phyloP scores from a whole-genome alignment of 345 rosid genomes.

The Ceriops decandra region DNA sequence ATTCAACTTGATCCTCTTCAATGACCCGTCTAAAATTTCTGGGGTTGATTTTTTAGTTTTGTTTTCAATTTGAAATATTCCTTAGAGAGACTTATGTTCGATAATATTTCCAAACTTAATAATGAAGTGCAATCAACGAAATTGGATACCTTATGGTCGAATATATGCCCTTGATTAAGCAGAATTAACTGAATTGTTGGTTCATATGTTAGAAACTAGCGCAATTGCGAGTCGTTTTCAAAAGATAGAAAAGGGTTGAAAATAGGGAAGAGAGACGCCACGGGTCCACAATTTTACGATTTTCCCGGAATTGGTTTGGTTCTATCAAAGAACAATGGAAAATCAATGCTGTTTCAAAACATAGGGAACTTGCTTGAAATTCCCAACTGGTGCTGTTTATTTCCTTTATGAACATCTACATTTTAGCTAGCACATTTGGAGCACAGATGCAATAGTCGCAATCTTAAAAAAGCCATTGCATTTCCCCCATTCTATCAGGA shows the following conservation, averaged over 20 bases:
- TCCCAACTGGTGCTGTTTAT: background rate
- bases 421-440: background rate
- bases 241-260: background rate
- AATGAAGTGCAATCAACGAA: no score
- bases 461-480: background rate
- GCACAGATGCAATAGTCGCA: background rate
- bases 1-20: background rate
- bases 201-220: no score
- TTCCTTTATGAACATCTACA: background rate
- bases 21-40: background rate
- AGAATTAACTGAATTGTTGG: no score
- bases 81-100: no score
- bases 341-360: background rate
- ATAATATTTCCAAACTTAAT: no score
- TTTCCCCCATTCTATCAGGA: slow-evolving; percentile 2
- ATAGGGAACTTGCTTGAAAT: slow-evolving; percentile 8
- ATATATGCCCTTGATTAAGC: no score
- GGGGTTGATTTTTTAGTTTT: background rate
- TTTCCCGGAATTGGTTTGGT: slow-evolving; percentile 15
- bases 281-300: background rate
- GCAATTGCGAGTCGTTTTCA: no score
- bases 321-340: slow-evolving; percentile 18
- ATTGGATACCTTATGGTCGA: no score
- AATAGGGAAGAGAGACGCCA: background rate
- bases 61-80: background rate